Evolutionary conservation across 371 early-diverging fungal genomes (phyloP), one percentile per base, ranked within the genome.

Genomic region (Fennellomyces sp.): DNA sequence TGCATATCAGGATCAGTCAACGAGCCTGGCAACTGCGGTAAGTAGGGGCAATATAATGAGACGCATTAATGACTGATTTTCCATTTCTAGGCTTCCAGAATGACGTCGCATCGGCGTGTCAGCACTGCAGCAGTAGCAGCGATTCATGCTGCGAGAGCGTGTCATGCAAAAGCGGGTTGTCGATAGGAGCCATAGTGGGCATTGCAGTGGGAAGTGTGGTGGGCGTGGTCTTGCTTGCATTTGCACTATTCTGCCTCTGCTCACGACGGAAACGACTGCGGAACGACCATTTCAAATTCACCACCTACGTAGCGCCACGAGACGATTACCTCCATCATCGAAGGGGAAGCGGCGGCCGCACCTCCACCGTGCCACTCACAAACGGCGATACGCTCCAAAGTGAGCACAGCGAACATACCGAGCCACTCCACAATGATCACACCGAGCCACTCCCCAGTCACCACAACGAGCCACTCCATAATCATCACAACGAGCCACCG

Each of bases 21-120:
- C 36, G 81, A 81, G 47, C 76, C 76, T 6, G 23, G 56, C 8
- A 64, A 68, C 45, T 81, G 81, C 63, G 81, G 76, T 72, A 70
- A 13, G 23, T 15, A 13, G 25, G 19, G 35, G 29, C 10, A 7
- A 19, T 23, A 27, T 0, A 52, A 17, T 45, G 21, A n/a, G 12
- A 19, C 2, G 15, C 35, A 27, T 10, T 23, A 53, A 33, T 6
- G 49, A 64, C 25, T n/a, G 11, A 33, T 31, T 39, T 38, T 45
- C 10, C 28, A n/a, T 30, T 38, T 29, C 2, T 42, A 73, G 73
- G 76, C 28, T 78, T 71, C 58, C 54, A 47, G 25, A 39, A 55
- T 48, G 48, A 57, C 35, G 49, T 35, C 5, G 29, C 30, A 0
- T 41, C 41, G 6, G 75, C 72, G 6, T 80, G 81, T 57, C 49